Percentiles rank a stretch among this genome's conserved stretches.
Conservation (phyloP, 805 yeast species). For the Saccharomycopsis lassenensis region DNA sequence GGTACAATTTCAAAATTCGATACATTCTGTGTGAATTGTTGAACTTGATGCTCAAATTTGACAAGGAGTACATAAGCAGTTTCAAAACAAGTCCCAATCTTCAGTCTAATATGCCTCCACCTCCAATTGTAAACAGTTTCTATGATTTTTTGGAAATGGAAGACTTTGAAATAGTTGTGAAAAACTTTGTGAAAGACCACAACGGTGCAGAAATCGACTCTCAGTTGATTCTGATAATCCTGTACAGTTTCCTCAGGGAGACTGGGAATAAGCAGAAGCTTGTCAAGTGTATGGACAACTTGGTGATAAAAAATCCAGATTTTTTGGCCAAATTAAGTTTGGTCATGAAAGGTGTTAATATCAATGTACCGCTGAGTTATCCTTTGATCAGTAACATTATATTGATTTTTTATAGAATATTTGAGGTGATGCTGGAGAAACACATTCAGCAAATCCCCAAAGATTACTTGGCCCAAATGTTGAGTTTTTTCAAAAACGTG, state of each 20-base stretch:
- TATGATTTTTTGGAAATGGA: slow-evolving; percentile 7
- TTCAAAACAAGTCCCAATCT: no score
- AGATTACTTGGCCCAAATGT: slow-evolving; percentile 3
- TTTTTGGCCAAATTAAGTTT: slow-evolving; percentile 9
- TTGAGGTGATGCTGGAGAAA: slow-evolving; percentile 6
- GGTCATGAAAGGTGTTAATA: slow-evolving; percentile 3
- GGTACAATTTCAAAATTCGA: slow-evolving; percentile 14
- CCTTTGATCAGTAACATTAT: slow-evolving; percentile 9
- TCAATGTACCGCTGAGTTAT: slow-evolving; percentile 4
- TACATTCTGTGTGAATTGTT: slow-evolving; percentile 21
- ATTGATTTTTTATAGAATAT: slow-evolving; percentile 10
- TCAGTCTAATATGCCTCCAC: no score
- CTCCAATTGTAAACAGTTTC: no score
- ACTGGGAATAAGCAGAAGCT: neutral
- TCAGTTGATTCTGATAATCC: slow-evolving; percentile 10
- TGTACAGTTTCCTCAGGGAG: slow-evolving; percentile 8
- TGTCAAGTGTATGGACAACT: neutral
- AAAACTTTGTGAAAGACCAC: slow-evolving; percentile 4
- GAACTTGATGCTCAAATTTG: slow-evolving; percentile 60
- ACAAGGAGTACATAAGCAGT: slow-evolving; percentile 21
- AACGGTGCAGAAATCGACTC: slow-evolving; percentile 16
- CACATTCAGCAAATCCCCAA: slow-evolving; percentile 6
- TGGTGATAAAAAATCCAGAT: slow-evolving; percentile 9
- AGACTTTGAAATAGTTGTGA: slow-evolving; percentile 5
- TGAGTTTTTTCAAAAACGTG: slow-evolving; percentile 14